Base-by-base conservation (phyloP, 108 stramenopile genomes). In the Hondaea fermentalgiana region DNA sequence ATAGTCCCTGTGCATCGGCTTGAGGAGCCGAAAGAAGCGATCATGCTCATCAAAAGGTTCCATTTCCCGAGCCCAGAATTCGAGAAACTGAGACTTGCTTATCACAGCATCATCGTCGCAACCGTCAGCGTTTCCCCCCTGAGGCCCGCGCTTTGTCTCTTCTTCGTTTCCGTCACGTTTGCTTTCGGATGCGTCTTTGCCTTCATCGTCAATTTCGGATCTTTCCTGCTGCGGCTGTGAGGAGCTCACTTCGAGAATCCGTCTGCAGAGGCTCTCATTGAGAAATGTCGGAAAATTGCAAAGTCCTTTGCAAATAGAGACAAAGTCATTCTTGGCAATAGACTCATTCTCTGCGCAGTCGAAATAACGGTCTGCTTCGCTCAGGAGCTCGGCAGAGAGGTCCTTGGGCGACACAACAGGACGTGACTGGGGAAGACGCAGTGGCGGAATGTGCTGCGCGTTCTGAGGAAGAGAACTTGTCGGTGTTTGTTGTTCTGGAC, bases 11-110 rank as follows among this genome's bases (percentile, higher is more conserved):
- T 57, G 59, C n/a, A 51, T 53, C 19, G 89, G 92, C 51, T 93
- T 93, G 17, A 94, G 72, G 57, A 94, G 90, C 19, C 93, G 90
- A 57, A 94, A 94, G 91, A 94, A 94, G 21, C 94, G 58, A 42
- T 93, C 94, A 12, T 88, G 47, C 43, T 90, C 69, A 64, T 94
- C 94, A 49, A 60, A 93, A 21, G 93, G 93, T 72, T 93, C 93
- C 44, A 94, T 94, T 76, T 94, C 94, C 16, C 42, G 43, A 14
- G 17, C 44, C 92, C 92, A 94, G 59, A 93, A 94, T 58, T 55
- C 43, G 53, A 91, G 49, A 47, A 94, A 94, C 42, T 83, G 49
- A 14, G 44, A 2, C 28, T 83, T 83, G 51, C 43, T 21, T 4
- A 72, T 89, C 69, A 93, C 64, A 0, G 25, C 25, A 4, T 55